phyloP scores from a whole-genome alignment of 176 grass and related monocot species.

The Lolium perenne region DNA sequence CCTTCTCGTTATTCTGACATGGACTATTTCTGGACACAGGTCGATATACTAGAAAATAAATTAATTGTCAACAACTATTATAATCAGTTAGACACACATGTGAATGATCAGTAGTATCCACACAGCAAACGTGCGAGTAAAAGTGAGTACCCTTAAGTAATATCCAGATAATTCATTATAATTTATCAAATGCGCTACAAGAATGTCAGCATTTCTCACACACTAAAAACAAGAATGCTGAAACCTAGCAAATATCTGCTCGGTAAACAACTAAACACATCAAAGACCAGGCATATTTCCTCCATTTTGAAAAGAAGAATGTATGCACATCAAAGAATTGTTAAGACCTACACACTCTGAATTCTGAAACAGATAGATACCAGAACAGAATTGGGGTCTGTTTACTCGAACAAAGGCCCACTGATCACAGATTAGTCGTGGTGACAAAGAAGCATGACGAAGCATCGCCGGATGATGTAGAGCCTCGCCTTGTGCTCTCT shows the following conservation, averaged over 20 bases:
- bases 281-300: slow-evolving; percentile 6
- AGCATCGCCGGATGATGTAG: slow-evolving; percentile 57
- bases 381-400: background rate
- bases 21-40: background rate
- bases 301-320: background rate
- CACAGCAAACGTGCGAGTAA: background rate
- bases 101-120: background rate
- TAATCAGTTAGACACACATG: background rate
- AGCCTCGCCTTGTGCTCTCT: slow-evolving; percentile 58
- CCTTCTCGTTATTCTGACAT: background rate
- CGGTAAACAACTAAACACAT: background rate
- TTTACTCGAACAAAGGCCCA: no score
- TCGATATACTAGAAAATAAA: background rate
- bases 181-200: slow-evolving; percentile 4
- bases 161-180: background rate
- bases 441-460: slow-evolving; percentile 54
- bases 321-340: slow-evolving; percentile 34
- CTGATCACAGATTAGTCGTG: slow-evolving; percentile 36
- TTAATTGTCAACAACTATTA: background rate
- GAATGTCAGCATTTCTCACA: slow-evolving; percentile 16
- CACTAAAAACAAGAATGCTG: background rate
- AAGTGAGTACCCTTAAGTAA: background rate
- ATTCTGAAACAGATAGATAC: background rate
- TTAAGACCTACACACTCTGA: background rate
- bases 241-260: background rate